Evolutionary conservation across 2,329 filamentous ascomycete species (phyloP).

Genomic region (Pyricularia grisea): DNA sequence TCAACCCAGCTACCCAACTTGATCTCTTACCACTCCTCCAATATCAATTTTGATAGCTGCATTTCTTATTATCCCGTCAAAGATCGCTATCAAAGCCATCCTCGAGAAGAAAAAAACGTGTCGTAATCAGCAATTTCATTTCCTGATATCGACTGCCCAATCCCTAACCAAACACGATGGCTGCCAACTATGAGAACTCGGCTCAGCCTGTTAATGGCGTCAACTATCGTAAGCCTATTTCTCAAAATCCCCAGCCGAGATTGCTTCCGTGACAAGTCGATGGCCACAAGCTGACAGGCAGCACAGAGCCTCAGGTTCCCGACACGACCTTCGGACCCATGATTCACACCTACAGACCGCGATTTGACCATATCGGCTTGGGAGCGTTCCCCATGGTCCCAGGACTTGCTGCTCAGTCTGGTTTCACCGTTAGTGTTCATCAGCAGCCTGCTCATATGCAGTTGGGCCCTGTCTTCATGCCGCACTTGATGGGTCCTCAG

Average conservation of each 20-base stretch:
- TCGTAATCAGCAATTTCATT: not conserved
- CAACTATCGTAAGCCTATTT: conserved; percentile 30
- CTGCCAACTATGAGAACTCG: conserved; percentile 29
- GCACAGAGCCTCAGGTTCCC: conserved; percentile 41
- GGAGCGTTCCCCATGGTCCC: conserved; percentile 6
- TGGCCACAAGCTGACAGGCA: not conserved
- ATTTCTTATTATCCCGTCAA: not conserved
- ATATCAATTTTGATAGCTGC: not conserved
- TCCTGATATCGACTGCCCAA: not conserved
- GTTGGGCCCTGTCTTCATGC: not conserved
- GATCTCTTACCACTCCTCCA: not conserved
- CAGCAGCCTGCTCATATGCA: not conserved
- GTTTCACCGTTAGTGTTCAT: conserved; percentile 6
- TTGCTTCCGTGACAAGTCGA: not conserved
- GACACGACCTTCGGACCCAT: conserved; percentile 48
- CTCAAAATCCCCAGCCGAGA: not conserved
- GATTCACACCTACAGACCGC: conserved; percentile 45
- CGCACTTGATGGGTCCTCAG: not conserved
- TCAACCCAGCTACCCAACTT: not conserved
- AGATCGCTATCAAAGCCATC: not conserved
- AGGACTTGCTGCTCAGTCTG: conserved; percentile 15
- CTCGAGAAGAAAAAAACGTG: not conserved
- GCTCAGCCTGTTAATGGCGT: conserved; percentile 31
- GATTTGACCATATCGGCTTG: conserved; percentile 27
- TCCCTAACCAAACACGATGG: conserved; percentile 17